Base-by-base conservation (phyloP, 2,329 filamentous ascomycete genomes). In the Colletotrichum caudatum region DNA sequence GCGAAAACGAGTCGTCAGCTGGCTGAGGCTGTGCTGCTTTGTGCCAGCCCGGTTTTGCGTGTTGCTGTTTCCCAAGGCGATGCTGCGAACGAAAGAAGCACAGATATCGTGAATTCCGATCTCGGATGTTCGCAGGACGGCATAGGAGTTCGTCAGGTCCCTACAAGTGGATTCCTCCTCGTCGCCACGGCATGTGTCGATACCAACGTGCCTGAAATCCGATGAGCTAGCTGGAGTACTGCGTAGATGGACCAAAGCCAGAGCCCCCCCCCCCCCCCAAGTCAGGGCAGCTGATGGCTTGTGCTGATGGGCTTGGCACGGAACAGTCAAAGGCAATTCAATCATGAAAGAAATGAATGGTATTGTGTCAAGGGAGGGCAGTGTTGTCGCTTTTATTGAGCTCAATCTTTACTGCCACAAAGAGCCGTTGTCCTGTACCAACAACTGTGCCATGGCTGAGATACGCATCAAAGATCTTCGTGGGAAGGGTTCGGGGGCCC, bases 1-100 rank as follows among this genome's bases (percentile, higher is more conserved):
- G 66, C 70, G 41, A 72, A 72, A 66, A 60, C 60, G 50, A 72
- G 66, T 72, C 70, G 70, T 72, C 54, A 72, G 70, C 70, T 58
- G 61, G 39, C 44, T 20, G 66, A 41, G 70, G 70, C 70, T 72
- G 61, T 57, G 53, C 53, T 57, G 53, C 53, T 39, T 57, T 33
- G 11, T 37, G 53, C 29, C 53, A 33, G 8, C 7, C 14, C 26
- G 20, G 50, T 12, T 8, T 48, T 51, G 48, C 23, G 12, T 9
- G 23, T n/a, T 18, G 9, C 48, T 58, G 35, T 23, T n/a, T 58
- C 14, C 57, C 58, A 56, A 51, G 48, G 35, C 29, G 68, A 51
- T 33, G 26, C 33, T 71, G 35, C 46, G 18, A 50, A 50, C 46
- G 18, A 50, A 50, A 11, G 26, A 50, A 50, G 57, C 12, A 29